Percentiles rank a stretch among this genome's conserved stretches.
Evolutionary conservation across 2,329 filamentous ascomycete species (phyloP).

Genomic region (Lachnellula hyalina): DNA sequence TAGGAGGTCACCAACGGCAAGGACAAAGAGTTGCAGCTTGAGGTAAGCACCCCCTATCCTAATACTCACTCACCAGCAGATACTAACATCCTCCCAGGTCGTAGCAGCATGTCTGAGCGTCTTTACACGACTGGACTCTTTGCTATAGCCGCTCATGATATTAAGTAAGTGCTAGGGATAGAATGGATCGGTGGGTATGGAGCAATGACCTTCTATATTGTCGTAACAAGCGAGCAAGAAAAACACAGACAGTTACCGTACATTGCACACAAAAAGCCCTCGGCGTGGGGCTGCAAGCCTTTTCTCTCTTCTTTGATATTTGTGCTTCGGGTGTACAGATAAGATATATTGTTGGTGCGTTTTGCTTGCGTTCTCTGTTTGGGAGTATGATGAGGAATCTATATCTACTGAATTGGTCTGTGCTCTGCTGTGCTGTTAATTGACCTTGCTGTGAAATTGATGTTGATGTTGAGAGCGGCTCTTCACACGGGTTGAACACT

Average conservation of each 20-base stretch:
- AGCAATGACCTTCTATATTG: slow-evolving; percentile 19
- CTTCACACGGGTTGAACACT: too few relatives aligned
- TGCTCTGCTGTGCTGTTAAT: background rate
- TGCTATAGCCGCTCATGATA: slow-evolving; percentile 55
- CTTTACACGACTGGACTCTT: slow-evolving; percentile 93
- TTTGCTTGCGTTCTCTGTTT: background rate
- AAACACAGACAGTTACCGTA: background rate
- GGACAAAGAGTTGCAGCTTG: slow-evolving; percentile 92
- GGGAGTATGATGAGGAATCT: background rate
- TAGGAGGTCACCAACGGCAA: slow-evolving; percentile 77
- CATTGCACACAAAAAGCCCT: background rate
- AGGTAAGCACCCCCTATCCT: slow-evolving; percentile 57
- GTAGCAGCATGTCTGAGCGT: slow-evolving; percentile 95
- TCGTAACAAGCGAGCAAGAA: slow-evolving; percentile 21
- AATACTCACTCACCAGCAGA: background rate
- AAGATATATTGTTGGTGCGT: slow-evolving; percentile 9
- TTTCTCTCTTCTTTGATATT: background rate
- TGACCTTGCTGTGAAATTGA: background rate
- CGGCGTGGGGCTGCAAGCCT: slow-evolving; percentile 8
- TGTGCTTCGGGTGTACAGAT: slow-evolving; percentile 10
- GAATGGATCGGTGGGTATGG: background rate
- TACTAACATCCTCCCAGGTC: slow-evolving; percentile 37
- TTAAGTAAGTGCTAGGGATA: background rate
- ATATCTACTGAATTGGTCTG: background rate
- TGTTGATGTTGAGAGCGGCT: too few relatives aligned